Evolutionary conservation across 257 asterid genomes (phyloP).

Genomic region (Marsdenia floribunda): DNA sequence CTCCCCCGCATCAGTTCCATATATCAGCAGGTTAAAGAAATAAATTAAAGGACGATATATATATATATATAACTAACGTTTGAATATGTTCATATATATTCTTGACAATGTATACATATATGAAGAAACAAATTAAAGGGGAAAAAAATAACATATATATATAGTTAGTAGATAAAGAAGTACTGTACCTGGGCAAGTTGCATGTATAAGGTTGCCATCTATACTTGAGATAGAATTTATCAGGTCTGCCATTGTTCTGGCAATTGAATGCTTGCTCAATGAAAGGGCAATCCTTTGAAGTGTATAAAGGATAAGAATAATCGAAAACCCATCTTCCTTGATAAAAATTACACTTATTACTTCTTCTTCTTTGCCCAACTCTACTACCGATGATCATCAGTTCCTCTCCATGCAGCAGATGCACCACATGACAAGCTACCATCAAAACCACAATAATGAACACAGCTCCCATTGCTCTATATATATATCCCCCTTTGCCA

Average conservation of each 20-base stretch:
- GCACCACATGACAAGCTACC: background rate
- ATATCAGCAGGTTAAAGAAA: too few species aligned
- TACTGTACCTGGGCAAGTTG: constrained; percentile 29
- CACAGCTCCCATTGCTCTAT: background rate
- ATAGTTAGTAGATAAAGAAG: too few species aligned
- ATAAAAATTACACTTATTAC: constrained; percentile 29
- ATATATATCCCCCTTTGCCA: background rate
- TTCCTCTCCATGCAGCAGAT: background rate
- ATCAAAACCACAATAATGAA: background rate
- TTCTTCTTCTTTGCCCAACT: constrained; percentile 3
- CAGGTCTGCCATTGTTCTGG: constrained; percentile 42
- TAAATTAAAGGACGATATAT: too few species aligned
- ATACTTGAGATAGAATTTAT: constrained; percentile 34
- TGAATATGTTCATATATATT: too few species aligned
- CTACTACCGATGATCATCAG: too few species aligned
- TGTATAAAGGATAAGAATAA: constrained; percentile 39
- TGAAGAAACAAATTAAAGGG: background rate
- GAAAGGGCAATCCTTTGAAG: constrained; percentile 37
- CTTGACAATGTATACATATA: too few species aligned
- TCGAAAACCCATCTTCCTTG: constrained; percentile 53
- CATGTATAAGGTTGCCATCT: constrained; percentile 51
- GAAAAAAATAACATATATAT: background rate
- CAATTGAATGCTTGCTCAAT: constrained; percentile 34
- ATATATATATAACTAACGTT: too few species aligned
- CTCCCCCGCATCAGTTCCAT: too few species aligned